phyloP scores from a whole-genome alignment of 139 green algal genomes.

The Chlorella sp. region DNA sequence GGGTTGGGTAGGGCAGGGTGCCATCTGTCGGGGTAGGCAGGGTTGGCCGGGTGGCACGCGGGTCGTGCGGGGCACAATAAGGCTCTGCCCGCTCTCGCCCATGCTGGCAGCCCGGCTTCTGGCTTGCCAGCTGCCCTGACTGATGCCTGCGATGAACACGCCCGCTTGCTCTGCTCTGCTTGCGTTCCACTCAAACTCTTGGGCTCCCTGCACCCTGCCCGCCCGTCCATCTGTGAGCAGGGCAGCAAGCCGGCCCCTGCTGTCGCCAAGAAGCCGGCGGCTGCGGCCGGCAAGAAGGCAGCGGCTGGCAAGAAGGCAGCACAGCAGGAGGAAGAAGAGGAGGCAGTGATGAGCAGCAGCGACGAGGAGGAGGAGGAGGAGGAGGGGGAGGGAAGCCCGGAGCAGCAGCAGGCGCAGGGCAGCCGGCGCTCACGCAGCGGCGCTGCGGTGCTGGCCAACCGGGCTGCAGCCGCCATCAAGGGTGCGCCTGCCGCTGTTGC shows the following conservation, averaged over 20 bases:
- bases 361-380: not conserved
- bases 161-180: not conserved
- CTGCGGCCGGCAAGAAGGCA: not conserved
- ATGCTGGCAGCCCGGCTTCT: too few species aligned
- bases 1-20: too few species aligned
- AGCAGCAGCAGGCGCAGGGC: not conserved
- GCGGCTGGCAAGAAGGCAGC: not conserved
- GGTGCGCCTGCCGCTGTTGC: not conserved
- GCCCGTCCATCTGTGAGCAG: not conserved
- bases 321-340: not conserved
- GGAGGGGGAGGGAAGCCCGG: not conserved
- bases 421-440: not conserved
- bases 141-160: not conserved
- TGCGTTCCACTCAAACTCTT: not conserved
- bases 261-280: not conserved
- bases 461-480: not conserved
- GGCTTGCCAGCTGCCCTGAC: not conserved
- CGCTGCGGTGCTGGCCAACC: constrained; percentile 8
- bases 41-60: too few species aligned
- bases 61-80: too few species aligned
- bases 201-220: not conserved
- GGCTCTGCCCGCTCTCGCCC: too few species aligned
- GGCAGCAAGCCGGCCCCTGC: not conserved
- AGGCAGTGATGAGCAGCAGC: not conserved
- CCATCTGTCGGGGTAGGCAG: not conserved